Evolutionary conservation across 805 yeast species (phyloP).

Genomic region (Sugiyamaella chiloensis): DNA sequence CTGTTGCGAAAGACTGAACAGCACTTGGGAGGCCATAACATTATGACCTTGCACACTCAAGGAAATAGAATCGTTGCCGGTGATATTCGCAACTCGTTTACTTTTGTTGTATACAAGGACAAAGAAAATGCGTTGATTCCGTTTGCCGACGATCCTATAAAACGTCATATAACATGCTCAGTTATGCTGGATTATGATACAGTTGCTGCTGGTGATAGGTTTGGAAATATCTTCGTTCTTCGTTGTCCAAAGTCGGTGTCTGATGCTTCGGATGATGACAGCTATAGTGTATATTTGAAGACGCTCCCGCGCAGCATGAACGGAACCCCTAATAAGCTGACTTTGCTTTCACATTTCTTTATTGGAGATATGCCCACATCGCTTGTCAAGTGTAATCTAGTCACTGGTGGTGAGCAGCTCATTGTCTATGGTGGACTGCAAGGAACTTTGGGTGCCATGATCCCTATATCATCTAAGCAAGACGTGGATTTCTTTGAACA

Average conservation of each 20-base stretch:
- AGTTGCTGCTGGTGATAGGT: conserved; percentile 79
- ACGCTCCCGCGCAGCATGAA: conserved; percentile 39
- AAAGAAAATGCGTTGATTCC: conserved; percentile 46
- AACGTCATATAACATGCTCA: conserved; percentile 63
- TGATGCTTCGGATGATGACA: conserved; percentile 49
- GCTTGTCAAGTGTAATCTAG: conserved; percentile 52
- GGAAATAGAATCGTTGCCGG: conserved; percentile 64
- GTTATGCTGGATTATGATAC: conserved; percentile 70
- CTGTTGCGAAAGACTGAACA: conserved; percentile 60
- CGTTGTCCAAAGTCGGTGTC: conserved; percentile 55
- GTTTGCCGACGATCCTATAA: conserved; percentile 65
- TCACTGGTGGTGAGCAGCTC: conserved; percentile 61
- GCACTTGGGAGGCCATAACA: conserved; percentile 41
- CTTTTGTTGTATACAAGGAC: conserved; percentile 52
- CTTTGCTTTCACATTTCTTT: conserved; percentile 53
- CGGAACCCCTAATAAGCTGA: conserved; percentile 53
- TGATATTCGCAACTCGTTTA: conserved; percentile 67
- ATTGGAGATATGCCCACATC: conserved; percentile 69
- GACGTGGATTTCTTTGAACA: conserved; percentile 59
- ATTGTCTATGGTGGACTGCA: conserved; percentile 72
- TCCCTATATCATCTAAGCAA: conserved; percentile 60
- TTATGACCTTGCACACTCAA: conserved; percentile 52
- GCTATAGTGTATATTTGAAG: conserved; percentile 38
- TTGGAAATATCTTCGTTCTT: conserved; percentile 73
- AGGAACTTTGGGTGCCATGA: conserved; percentile 74